Percentiles rank a stretch among this genome's conserved stretches.
Evolutionary conservation across 129 eudicot genomes (phyloP).

Genomic region (Flaveria ramosissima): DNA sequence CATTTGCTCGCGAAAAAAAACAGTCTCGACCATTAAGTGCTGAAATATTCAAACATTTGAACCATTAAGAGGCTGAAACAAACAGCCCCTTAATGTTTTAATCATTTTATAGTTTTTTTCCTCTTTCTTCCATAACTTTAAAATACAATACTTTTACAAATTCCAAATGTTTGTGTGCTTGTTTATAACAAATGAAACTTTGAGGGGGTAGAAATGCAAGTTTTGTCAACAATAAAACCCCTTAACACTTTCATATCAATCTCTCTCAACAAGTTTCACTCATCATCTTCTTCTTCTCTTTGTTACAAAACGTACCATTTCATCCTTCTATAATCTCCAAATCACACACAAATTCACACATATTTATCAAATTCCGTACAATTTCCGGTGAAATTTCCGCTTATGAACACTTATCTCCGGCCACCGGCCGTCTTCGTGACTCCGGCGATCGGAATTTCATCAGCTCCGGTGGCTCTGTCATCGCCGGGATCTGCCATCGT

Average conservation of each 20-base stretch:
- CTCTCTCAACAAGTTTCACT: constrained; percentile 37
- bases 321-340: constrained; percentile 30
- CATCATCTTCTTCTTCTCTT: constrained; percentile 2
- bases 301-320: constrained; percentile 27
- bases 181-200: not conserved
- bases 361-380: constrained; percentile 10
- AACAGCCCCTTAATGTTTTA: too few species aligned
- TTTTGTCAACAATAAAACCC: constrained; percentile 26
- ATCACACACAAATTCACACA: constrained; percentile 26
- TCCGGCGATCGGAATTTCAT: constrained; percentile 22
- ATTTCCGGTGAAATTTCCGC: constrained; percentile 16
- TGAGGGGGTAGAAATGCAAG: constrained; percentile 14
- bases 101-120: too few species aligned
- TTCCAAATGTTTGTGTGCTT: too few species aligned
- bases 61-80: too few species aligned
- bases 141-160: too few species aligned
- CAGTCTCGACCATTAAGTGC: too few species aligned
- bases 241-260: constrained; percentile 28
- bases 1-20: too few species aligned
- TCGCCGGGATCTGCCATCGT: constrained; percentile 31
- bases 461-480: constrained; percentile 36
- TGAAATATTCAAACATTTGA: too few species aligned
- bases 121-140: too few species aligned
- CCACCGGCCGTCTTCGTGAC: not conserved
- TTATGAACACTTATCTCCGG: constrained; percentile 21